Base-by-base conservation (phyloP, 768 basidiomycete species). In the Daedaleopsis nitida region DNA sequence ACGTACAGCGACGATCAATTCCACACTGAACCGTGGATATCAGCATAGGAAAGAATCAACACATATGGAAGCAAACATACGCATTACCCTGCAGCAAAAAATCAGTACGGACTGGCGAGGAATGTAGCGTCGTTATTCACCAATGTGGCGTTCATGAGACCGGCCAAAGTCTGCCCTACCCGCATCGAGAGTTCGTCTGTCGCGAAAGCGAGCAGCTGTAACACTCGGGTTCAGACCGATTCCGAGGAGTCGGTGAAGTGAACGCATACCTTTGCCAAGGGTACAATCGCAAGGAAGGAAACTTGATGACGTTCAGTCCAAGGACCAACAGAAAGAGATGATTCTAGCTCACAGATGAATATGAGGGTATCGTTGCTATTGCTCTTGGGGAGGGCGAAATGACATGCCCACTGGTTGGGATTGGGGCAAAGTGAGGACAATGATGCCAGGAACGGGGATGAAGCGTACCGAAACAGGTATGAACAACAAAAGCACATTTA, bases 101-200 rank as follows among this genome's bases (percentile, higher is more conserved):
- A 39, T 63, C 48, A 59, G 52, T 39, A 44, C 8, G 21, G 24
- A 24, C 5, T 14, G 11, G 58, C 12, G 48, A 19, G 43, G 34
- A 16, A 43, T 24, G 45, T 32, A 55, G 43, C 19, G 43, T 38
- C 52, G 38, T 34, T n/a, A 70, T 72, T 59, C 64, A 92, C 89
- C 65, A 92, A 76, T 14, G 92, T 95, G 21, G 93, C 93, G 74
- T 94, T 95, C 57, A 95, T 71, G 2, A 95, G 80, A 42, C 92
- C 92, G 3, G 92, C 91, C 12, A 93, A 75, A 1, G 92, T 92
- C 72, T 91, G 88, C 1, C 92, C 93, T 1, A 94, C 86, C 34
- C 92, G 85, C 57, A 92, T 68, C 3, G 93, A 90, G 17, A 95
- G 65, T 64, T 95, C 91, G 60, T 95, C 93, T 0, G 93, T 95